These are phyloP conservation scores for Pyricularia sp. DNA, from an alignment of 2,329 filamentous ascomycete genomes.

Conservation along the genomic window DNA sequence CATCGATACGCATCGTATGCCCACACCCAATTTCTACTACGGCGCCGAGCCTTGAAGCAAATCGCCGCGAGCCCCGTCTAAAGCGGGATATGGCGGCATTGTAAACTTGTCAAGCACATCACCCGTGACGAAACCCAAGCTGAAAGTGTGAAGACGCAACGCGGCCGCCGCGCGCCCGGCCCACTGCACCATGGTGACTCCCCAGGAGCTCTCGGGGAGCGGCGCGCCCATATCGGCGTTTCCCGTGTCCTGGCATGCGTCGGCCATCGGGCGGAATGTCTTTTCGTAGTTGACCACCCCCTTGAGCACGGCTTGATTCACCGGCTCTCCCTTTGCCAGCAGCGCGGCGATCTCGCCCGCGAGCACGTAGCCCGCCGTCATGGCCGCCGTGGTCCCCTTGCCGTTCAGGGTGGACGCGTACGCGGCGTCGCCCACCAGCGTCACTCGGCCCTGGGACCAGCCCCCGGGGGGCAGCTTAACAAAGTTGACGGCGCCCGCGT, in stretches of 20 bases:
- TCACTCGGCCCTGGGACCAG: slow-evolving; percentile 7
- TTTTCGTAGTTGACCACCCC: neutral
- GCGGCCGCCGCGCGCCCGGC: neutral
- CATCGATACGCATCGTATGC: too few species aligned
- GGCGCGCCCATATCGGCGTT: neutral
- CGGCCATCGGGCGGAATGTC: neutral
- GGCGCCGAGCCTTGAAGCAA: too few species aligned
- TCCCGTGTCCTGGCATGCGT: neutral
- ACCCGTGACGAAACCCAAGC: neutral
- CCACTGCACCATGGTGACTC: neutral
- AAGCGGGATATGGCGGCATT: neutral
- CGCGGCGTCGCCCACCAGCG: slow-evolving; percentile 13
- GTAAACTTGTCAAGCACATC: neutral
- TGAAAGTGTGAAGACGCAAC: neutral
- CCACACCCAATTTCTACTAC: too few species aligned
- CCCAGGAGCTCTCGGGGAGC: neutral
- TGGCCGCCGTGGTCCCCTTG: slow-evolving; percentile 26
- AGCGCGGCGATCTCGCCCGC: slow-evolving; percentile 28
- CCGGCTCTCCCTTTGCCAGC: neutral
- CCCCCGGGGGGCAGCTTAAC: slow-evolving; percentile 20
- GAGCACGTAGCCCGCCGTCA: slow-evolving; percentile 34
- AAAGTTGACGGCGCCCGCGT: slow-evolving; percentile 23
- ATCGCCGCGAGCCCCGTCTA: neutral
- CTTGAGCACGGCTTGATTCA: neutral
- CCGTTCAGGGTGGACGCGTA: slow-evolving; percentile 31